Evolutionary conservation across 2,329 filamentous ascomycete genomes (phyloP).

Genomic region (Aphanoascus verrucosus): DNA sequence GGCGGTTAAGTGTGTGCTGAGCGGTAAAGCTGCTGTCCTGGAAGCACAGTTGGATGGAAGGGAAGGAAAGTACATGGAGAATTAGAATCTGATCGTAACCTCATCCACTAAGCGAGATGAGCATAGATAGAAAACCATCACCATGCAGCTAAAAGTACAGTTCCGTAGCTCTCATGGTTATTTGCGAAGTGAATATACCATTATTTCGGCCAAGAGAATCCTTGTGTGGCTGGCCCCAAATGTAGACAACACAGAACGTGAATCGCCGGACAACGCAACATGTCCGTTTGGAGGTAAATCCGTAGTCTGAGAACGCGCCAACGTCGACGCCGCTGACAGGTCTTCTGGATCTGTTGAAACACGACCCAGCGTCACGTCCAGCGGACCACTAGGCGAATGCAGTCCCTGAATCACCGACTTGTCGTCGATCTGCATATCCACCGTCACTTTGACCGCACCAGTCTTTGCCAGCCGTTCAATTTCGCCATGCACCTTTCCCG

Average conservation of each 20-base stretch:
- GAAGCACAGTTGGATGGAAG: constrained; percentile 50
- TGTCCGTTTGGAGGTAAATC: constrained; percentile 19
- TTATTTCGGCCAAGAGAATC: too few species aligned
- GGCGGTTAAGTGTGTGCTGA: constrained; percentile 49
- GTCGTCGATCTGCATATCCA: constrained; percentile 1
- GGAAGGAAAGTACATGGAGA: constrained; percentile 43
- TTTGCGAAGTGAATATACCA: too few species aligned
- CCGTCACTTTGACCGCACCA: constrained; percentile 1
- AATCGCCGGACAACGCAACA: constrained; percentile 38
- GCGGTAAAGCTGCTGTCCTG: constrained; percentile 50
- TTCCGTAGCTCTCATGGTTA: too few species aligned
- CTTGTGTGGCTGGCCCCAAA: too few species aligned
- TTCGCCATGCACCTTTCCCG: too few species aligned
- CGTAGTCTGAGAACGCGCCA: neutral
- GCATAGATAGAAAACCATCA: too few species aligned
- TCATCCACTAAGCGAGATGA: neutral
- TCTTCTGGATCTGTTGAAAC: constrained; percentile 39
- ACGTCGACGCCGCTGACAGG: constrained; percentile 49
- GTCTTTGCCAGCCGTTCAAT: neutral
- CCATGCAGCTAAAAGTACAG: too few species aligned
- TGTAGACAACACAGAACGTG: too few species aligned
- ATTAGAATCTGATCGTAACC: neutral
- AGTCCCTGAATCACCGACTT: constrained; percentile 31
- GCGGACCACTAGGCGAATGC: neutral
- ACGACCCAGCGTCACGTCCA: constrained; percentile 54